phyloP scores from a whole-genome alignment of 2,329 filamentous ascomycete species.

The Neodidymelliopsis sp. region DNA sequence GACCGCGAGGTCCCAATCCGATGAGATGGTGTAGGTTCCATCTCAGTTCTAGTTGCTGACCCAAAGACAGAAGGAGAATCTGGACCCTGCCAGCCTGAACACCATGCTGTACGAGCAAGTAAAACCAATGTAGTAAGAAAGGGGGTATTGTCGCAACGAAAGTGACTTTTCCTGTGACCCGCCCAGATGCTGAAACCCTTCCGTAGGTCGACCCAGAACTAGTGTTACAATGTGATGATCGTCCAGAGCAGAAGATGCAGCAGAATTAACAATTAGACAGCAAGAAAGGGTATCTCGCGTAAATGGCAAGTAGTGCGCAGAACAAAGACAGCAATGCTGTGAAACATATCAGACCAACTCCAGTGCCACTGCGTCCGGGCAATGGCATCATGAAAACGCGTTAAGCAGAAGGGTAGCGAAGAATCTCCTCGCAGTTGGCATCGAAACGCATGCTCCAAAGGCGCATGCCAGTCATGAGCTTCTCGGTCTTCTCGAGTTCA shows the following conservation, averaged over 20 bases:
- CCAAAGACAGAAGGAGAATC: constrained; percentile 29
- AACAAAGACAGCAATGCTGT: constrained; percentile 23
- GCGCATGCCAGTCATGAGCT: constrained; percentile 86
- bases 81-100: constrained; percentile 36
- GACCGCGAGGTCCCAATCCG: constrained; percentile 22
- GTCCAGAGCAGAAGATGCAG: constrained; percentile 41
- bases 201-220: constrained; percentile 32
- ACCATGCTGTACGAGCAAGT: constrained; percentile 25
- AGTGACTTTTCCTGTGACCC: constrained; percentile 48
- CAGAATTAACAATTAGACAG: constrained; percentile 48
- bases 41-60: constrained; percentile 15
- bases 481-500: constrained; percentile 88
- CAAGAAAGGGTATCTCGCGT: constrained; percentile 52
- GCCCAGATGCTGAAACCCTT: constrained; percentile 44
- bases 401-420: constrained; percentile 61
- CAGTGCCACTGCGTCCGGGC: constrained; percentile 36
- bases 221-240: constrained; percentile 46
- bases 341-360: constrained; percentile 32
- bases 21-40: constrained; percentile 10
- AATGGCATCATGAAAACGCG: constrained; percentile 17
- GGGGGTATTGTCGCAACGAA: constrained; percentile 47
- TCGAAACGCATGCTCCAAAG: constrained; percentile 95
- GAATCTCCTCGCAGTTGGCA: constrained; percentile 91
- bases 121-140: constrained; percentile 27
- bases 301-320: constrained; percentile 41